These are phyloP conservation scores for Chrysoporthe cubensis DNA, from an alignment of 2,329 filamentous ascomycete genomes.

Conservation along the genomic window DNA sequence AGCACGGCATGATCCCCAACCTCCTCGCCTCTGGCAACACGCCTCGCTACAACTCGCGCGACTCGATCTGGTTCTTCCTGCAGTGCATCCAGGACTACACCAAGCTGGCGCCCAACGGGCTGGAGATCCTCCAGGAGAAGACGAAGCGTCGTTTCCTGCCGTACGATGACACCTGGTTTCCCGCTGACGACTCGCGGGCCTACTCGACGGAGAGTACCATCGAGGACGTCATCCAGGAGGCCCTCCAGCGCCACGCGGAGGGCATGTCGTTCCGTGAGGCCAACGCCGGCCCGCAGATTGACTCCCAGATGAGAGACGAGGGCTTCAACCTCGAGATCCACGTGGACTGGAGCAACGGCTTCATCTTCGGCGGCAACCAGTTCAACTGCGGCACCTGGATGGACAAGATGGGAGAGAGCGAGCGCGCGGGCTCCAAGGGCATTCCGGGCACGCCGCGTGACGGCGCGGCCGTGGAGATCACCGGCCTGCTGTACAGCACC, in stretches of 20 bases:
- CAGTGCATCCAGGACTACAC: constrained; percentile 95
- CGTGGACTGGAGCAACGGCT: constrained; percentile 87
- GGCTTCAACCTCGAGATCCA: constrained; percentile 92
- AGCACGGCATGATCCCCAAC: constrained; percentile 98
- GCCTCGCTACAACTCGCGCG: constrained; percentile 92
- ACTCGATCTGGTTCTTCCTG: constrained; percentile 97
- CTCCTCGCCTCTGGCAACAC: constrained; percentile 82
- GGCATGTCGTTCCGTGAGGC: constrained; percentile 94
- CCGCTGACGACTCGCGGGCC: constrained; percentile 76
- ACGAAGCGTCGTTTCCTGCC: constrained; percentile 87
- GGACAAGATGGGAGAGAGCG: constrained; percentile 99
- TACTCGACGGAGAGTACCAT: constrained; percentile 85
- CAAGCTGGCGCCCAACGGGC: constrained; percentile 77
- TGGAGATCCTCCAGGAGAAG: constrained; percentile 72
- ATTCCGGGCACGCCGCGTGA: constrained; percentile 96
- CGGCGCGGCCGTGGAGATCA: constrained; percentile 93
- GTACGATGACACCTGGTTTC: constrained; percentile 95
- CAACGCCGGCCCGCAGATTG: constrained; percentile 85
- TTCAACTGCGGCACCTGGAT: constrained; percentile 98
- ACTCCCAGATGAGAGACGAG: constrained; percentile 89
- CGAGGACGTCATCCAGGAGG: constrained; percentile 89
- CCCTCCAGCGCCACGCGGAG: constrained; percentile 85
- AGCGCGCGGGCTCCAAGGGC: constrained; percentile 87
- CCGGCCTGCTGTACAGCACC: constrained; percentile 87
- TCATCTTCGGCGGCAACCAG: constrained; percentile 94